Evolutionary conservation across 1,284 basidiomycete species (phyloP), one percentile per base, ranked within the genome.

Genomic region (Fomes fomentarius): DNA sequence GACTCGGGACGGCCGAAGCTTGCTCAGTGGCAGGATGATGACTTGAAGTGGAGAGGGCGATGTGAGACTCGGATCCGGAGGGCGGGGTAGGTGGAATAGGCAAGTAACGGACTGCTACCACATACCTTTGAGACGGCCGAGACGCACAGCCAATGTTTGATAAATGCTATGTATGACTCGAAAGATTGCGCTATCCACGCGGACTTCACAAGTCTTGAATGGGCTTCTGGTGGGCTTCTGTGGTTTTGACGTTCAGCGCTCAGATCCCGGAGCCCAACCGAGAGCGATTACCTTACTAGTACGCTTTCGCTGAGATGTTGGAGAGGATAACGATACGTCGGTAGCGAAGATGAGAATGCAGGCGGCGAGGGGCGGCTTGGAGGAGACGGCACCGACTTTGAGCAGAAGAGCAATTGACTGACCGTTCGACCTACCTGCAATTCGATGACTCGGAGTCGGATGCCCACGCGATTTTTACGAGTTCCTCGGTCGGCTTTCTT

Each of bases 131-230:
- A 47, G 33, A 37, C 42, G 14, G 35, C 50, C 41, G 31, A 2
- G 28, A 39, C 26, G 46, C 58, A 49, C 54, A 54, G 58, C 51
- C 42, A 47, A 30, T 46, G 37, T 35, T 48, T 25, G 24, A 7
- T 6, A 35, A 40, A 30, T 45, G 34, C 44, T 49, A 51, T 61
- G 56, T 49, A 51, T 61, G 56, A 58, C 59, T 61, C 56, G 39
- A 17, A 44, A 21, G 14, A 15, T 26, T 19, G 25, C 30, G 19
- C 38, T 9, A 22, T 37, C 14, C 38, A 34, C 50, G 43, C 26
- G 26, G 44, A 3, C 21, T 35, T 22, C 44, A 25, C 25, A 22
- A 26, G 22, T 30, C 11, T 44, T 7, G 21, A 17, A 15, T 44
- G 25, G 6, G 22, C 38, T 4, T 21, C 10, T 24, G n/a, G n/a